phyloP scores from a whole-genome alignment of 345 rosid species.

The Viola odorata region DNA sequence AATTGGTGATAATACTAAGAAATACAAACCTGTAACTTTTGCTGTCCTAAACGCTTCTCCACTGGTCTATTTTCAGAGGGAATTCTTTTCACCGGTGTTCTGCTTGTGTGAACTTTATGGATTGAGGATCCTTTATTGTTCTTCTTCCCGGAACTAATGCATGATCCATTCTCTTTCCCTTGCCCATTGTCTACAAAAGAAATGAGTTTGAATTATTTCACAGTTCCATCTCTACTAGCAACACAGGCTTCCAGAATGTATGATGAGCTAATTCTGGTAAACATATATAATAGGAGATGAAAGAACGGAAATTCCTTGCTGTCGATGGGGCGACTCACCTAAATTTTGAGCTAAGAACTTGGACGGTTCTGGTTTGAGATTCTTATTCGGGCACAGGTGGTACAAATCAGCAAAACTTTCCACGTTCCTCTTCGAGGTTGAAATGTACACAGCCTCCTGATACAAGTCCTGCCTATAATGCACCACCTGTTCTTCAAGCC shows the following conservation, averaged over 20 bases:
- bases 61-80: constrained; percentile 21
- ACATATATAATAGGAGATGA: constrained; percentile 31
- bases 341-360: constrained; percentile 19
- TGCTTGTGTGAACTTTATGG: constrained; percentile 25
- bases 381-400: constrained; percentile 21
- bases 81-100: constrained; percentile 32
- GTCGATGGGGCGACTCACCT: constrained; percentile 19
- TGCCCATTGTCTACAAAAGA: constrained; percentile 26
- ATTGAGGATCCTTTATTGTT: constrained; percentile 20
- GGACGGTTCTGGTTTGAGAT: constrained; percentile 23
- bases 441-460: constrained; percentile 62
- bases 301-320: constrained; percentile 19
- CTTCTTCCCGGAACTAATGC: constrained; percentile 27
- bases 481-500: constrained; percentile 79
- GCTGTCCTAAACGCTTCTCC: constrained; percentile 41
- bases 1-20: neutral
- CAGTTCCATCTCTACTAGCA: neutral
- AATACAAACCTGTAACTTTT: constrained; percentile 23
- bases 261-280: neutral
- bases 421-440: constrained; percentile 45
- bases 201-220: neutral
- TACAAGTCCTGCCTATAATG: constrained; percentile 63
- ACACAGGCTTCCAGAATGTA: neutral
- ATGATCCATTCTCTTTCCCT: constrained; percentile 40
- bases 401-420: constrained; percentile 29